Conservation (phyloP, 352 stramenopile genomes). For the Phytophthora pistaciae region DNA sequence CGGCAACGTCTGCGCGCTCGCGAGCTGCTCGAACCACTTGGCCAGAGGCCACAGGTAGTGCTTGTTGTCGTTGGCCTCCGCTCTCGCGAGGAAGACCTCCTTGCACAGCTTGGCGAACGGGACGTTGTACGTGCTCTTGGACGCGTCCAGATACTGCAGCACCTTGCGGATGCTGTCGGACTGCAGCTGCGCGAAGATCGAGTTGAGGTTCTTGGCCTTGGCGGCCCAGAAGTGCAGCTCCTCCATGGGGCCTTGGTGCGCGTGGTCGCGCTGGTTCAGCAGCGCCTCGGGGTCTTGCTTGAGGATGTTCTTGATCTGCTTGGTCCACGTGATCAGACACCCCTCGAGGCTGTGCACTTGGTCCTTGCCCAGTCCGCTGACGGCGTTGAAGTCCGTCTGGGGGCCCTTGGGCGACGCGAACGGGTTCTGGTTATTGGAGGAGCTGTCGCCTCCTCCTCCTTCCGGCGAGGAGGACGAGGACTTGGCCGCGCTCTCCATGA, state of each 20-base stretch:
- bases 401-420: constrained; percentile 1
- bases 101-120: constrained; percentile 95
- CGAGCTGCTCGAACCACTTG: constrained; percentile 66
- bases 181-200: constrained; percentile 93
- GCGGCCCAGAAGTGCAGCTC: constrained; percentile 91
- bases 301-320: constrained; percentile 95
- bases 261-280: constrained; percentile 59
- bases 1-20: constrained; percentile 46
- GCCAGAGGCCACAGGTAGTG: constrained; percentile 86
- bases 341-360: constrained; percentile 89
- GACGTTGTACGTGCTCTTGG: constrained; percentile 92
- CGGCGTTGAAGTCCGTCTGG: constrained; percentile 17
- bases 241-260: constrained; percentile 83
- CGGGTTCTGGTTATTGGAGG: constrained; percentile 1
- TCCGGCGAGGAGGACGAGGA: constrained; percentile 4
- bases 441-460: not conserved
- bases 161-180: constrained; percentile 87
- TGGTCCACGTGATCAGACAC: constrained; percentile 94
- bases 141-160: constrained; percentile 88
- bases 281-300: constrained; percentile 89
- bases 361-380: constrained; percentile 65
- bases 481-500: constrained; percentile 58
- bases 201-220: constrained; percentile 90
- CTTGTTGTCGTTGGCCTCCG: constrained; percentile 89
- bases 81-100: constrained; percentile 88